Evolutionary conservation across 805 yeast genomes (phyloP), one percentile per base, ranked within the genome.

Genomic region (Torulaspora microellipsoides): DNA sequence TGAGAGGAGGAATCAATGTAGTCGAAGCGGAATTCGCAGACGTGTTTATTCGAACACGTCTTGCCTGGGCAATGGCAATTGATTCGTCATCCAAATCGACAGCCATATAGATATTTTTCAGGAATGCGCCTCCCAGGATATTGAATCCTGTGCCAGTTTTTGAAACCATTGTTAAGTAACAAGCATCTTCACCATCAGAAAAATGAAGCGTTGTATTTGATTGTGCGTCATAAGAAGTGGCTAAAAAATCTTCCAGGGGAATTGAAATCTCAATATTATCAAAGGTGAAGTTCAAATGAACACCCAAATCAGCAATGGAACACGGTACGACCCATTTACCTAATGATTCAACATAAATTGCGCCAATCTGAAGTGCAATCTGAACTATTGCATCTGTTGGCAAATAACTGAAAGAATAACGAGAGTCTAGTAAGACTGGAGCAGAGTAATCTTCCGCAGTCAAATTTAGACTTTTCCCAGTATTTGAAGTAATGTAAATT

Each of bases 291-390:
- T 73, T 69, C 8, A 85, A 42, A 0, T 72, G 64, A 1, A 86
- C 88, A 17, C 72, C 61, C 8, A 72, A 52, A 4, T 62, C 53
- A 1, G 70, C 72, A 12, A 82, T 64, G 10, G 73, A 64, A 65
- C 93, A 85, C 45, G 75, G 74, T 11, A 81, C 81, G 12, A 82
- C 53, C 91, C 91, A 85, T 13, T 72, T 54, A 17, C 66, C 67
- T 6, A 69, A 55, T 5, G 68, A 66, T 3, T 64, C 59, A 3
- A 75, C 71, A 56, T 77, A 85, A 49, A 71, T 75, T 0, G 91
- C 91, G 54, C 81, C 80, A 31, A 81, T 65, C 61, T 85, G 90
- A 20, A 83, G 69, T 0, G 90, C 87, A 27, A 85, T 62, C 51
- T 76, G 77, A 39, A 84, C 69, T 33, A 85, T 66, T 4, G 77